A percentile compares a stretch with the other conserved stretches of the same genome.
phyloP scores from a whole-genome alignment of 2,329 filamentous ascomycete genomes.

The Colletotrichum sp. region DNA sequence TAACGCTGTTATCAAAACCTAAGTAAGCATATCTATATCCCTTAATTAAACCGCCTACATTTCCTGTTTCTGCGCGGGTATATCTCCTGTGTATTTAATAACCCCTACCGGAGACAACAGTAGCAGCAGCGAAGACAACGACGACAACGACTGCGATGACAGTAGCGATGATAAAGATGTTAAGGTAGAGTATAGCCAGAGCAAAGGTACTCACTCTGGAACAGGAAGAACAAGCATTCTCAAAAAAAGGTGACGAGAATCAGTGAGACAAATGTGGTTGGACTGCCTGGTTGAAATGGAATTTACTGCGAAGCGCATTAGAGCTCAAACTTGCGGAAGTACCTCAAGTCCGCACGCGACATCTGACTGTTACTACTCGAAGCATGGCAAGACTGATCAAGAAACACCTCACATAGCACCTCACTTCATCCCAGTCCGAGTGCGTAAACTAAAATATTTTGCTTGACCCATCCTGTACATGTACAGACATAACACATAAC shows the following conservation, averaged over 20 bases:
- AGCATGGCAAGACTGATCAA: neutral
- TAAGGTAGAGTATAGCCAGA: too few species aligned
- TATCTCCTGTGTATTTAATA: too few species aligned
- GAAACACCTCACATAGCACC: neutral
- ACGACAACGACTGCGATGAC: too few species aligned
- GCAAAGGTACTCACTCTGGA: too few species aligned
- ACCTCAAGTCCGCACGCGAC: neutral
- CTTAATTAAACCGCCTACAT: accelerated
- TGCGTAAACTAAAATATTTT: neutral
- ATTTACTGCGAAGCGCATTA: neutral
- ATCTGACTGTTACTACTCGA: neutral
- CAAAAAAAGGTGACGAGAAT: neutral
- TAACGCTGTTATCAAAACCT: neutral
- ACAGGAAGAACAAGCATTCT: too few species aligned
- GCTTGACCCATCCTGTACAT: neutral
- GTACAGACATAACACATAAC: conserved; percentile 10
- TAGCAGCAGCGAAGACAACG: too few species aligned
- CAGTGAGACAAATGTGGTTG: neutral
- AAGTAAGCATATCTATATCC: neutral
- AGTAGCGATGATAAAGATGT: too few species aligned
- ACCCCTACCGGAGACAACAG: too few species aligned
- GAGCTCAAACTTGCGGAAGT: neutral
- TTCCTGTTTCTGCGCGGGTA: too few species aligned
- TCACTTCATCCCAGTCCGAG: neutral
- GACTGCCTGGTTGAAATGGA: neutral